phyloP scores from a whole-genome alignment of 139 green algal genomes.

The Zygnema circumcarinatum region DNA sequence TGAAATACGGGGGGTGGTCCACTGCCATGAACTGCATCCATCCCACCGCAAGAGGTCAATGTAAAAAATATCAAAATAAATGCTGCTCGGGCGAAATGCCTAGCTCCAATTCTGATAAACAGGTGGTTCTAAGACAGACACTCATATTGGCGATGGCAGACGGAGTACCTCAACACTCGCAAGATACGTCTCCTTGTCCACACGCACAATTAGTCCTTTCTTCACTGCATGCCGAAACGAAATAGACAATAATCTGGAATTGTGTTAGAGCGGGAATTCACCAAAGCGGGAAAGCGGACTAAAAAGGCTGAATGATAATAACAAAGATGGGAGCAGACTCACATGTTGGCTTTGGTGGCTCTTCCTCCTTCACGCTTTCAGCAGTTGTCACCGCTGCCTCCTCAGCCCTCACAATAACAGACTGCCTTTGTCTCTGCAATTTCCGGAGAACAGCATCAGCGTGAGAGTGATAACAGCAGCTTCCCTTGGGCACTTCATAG shows the following conservation, averaged over 20 bases:
- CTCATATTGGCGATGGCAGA: no score
- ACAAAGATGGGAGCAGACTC: neutral
- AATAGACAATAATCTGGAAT: neutral
- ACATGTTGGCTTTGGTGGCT: neutral
- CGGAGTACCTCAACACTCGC: conserved; percentile 45
- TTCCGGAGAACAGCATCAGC: no score
- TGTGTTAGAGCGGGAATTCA: neutral
- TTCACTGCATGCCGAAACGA: conserved; percentile 11
- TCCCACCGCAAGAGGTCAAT: neutral
- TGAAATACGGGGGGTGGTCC: conserved; percentile 57
- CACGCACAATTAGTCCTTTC: conserved; percentile 46
- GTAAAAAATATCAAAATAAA: neutral
- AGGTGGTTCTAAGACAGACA: no score
- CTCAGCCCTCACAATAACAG: neutral
- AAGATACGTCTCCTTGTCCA: conserved; percentile 58
- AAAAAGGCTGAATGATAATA: neutral
- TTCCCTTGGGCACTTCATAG: no score
- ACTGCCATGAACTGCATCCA: conserved; percentile 52
- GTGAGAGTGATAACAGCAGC: no score
- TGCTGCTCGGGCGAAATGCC: neutral
- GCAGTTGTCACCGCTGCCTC: neutral
- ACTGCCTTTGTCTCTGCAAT: neutral
- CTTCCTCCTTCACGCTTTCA: no score
- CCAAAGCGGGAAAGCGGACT: no score
- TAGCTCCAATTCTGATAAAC: no score